A percentile compares a stretch with the other conserved stretches of the same genome.
These are phyloP conservation scores for Platismatia glauca DNA, from an alignment of 495 filamentous ascomycete species.

Conservation along the genomic window DNA sequence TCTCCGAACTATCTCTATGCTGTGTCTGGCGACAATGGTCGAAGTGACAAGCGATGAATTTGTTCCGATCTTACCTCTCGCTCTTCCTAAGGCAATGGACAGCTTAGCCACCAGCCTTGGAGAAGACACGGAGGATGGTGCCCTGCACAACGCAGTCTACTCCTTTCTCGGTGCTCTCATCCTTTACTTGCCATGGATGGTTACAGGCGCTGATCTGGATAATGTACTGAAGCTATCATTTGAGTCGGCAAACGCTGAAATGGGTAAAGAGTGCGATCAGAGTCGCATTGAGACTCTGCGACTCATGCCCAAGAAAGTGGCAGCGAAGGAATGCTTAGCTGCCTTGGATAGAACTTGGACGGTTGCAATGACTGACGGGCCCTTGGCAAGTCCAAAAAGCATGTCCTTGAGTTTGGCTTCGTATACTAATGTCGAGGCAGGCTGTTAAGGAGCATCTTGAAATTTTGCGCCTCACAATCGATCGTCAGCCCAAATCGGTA, in stretches of 20 bases:
- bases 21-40: constrained; percentile 79
- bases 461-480: constrained; percentile 56
- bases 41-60: constrained; percentile 78
- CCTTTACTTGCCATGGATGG: constrained; percentile 75
- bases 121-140: constrained; percentile 41
- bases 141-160: constrained; percentile 73
- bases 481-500: constrained; percentile 64
- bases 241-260: constrained; percentile 50
- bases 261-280: constrained; percentile 50
- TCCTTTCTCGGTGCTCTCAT: constrained; percentile 69
- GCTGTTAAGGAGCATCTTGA: constrained; percentile 59
- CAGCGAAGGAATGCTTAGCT: constrained; percentile 56
- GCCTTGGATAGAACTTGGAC: constrained; percentile 63
- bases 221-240: constrained; percentile 59
- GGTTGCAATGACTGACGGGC: constrained; percentile 49
- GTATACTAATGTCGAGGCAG: constrained; percentile 31
- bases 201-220: constrained; percentile 63
- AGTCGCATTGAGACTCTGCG: constrained; percentile 58
- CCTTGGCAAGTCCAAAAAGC: constrained; percentile 42
- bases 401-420: not conserved
- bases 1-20: constrained; percentile 69
- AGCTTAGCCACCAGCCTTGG: constrained; percentile 57
- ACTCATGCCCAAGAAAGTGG: constrained; percentile 62
- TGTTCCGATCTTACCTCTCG: constrained; percentile 69
- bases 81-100: constrained; percentile 58